Evolutionary conservation across 2,329 filamentous ascomycete species (phyloP).

Genomic region (Lasiodiplodia citricola): DNA sequence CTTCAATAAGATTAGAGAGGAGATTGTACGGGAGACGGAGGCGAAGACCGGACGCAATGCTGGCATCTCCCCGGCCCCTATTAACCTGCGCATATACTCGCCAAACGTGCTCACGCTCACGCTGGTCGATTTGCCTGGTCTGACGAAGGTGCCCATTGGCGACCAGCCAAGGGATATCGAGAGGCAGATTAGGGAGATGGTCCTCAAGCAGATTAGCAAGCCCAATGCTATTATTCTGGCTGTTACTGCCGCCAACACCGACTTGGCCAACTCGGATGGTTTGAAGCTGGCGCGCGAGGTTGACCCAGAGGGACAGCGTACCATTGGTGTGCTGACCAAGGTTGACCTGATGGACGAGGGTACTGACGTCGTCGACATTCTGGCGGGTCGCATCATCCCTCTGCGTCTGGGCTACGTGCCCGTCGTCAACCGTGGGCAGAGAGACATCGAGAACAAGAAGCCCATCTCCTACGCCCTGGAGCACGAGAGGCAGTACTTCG

Average conservation of each 20-base stretch:
- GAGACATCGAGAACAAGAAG: conserved; percentile 98
- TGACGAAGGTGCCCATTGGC: conserved; percentile 96
- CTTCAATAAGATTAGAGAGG: conserved; percentile 97
- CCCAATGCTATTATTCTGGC: conserved; percentile 97
- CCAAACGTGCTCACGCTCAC: conserved; percentile 97
- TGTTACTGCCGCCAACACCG: conserved; percentile 94
- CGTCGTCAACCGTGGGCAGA: conserved; percentile 95
- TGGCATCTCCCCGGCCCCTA: conserved; percentile 93
- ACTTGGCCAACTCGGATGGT: conserved; percentile 98
- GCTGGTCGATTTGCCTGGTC: conserved; percentile 91
- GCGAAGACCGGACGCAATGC: conserved; percentile 95
- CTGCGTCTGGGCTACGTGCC: conserved; percentile 93
- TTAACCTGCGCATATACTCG: conserved; percentile 98
- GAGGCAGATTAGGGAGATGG: conserved; percentile 96
- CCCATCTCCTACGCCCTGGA: conserved; percentile 89
- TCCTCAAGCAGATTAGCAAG: conserved; percentile 97
- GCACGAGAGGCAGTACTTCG: conserved; percentile 95
- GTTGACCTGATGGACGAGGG: conserved; percentile 99
- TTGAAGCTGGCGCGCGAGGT: conserved; percentile 96
- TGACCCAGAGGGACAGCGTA: conserved; percentile 95
- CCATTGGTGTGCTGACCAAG: conserved; percentile 97
- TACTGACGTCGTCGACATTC: conserved; percentile 97
- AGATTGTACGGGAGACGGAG: conserved; percentile 96
- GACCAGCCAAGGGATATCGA: conserved; percentile 98
- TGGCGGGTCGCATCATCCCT: conserved; percentile 96